phyloP scores from a whole-genome alignment of 257 asterid genomes.

The Galeopsis tetrahit region DNA sequence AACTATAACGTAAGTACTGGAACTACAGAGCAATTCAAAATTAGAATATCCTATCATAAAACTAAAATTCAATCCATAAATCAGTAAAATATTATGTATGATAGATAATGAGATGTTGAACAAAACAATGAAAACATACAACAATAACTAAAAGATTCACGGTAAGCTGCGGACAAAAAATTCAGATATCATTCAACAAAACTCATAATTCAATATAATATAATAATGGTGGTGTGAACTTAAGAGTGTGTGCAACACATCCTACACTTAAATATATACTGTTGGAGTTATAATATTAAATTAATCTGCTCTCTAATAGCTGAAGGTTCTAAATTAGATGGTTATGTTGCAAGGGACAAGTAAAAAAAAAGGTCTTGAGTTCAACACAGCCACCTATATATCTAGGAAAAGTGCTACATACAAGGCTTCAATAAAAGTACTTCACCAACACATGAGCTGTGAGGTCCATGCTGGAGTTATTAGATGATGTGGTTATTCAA shows the following conservation, averaged over 20 bases:
- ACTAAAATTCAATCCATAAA: constrained; percentile 17
- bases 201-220: constrained; percentile 11
- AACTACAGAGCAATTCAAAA: constrained; percentile 31
- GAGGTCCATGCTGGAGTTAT: not conserved
- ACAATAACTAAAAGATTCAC: not conserved
- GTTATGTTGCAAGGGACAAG: not conserved
- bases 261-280: not conserved
- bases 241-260: not conserved
- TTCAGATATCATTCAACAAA: constrained; percentile 26
- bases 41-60: constrained; percentile 7
- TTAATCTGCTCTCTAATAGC: not conserved
- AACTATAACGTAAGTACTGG: constrained; percentile 19
- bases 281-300: not conserved
- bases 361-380: not conserved
- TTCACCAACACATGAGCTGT: not conserved
- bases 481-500: not conserved
- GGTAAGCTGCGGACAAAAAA: constrained; percentile 21
- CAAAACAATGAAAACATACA: constrained; percentile 15
- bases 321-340: not conserved
- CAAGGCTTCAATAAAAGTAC: not conserved
- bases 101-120: constrained; percentile 12
- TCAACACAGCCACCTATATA: constrained; percentile 1
- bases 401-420: not conserved
- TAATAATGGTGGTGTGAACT: not conserved
- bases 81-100: constrained; percentile 11